phyloP scores from a whole-genome alignment of 208 protist genomes.

The Leishmania gerbilli region DNA sequence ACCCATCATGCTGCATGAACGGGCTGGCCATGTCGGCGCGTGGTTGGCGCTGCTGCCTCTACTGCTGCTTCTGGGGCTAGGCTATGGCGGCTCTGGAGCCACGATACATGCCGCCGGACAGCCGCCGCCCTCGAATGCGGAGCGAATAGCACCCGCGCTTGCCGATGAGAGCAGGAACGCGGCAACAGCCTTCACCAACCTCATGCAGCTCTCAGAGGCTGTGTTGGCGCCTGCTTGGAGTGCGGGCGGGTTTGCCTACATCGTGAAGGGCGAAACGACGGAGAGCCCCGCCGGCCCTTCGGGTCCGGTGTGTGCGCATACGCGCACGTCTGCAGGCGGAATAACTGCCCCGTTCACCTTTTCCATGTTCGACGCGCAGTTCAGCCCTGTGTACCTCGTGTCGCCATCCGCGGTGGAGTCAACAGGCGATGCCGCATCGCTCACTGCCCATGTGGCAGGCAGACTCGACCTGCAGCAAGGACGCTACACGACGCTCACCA shows the following conservation, averaged over 20 bases:
- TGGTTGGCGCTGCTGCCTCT: not conserved
- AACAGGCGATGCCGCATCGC: not conserved
- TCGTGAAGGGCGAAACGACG: not conserved
- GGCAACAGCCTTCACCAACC: not conserved
- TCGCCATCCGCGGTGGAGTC: not conserved
- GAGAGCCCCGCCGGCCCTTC: not conserved
- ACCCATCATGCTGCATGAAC: not conserved
- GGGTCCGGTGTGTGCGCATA: conserved; percentile 20
- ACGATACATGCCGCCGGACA: not conserved
- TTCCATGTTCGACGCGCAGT: conserved; percentile 28
- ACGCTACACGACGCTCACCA: conserved; percentile 12
- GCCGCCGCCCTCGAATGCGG: not conserved
- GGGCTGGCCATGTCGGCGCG: not conserved
- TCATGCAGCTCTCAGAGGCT: conserved; percentile 27
- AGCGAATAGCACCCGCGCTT: not conserved
- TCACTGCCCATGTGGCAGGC: not conserved
- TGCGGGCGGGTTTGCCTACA: conserved; percentile 22
- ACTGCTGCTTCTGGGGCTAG: not conserved
- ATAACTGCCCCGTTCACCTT: conserved; percentile 24
- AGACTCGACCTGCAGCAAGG: conserved; percentile 14
- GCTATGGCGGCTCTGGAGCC: not conserved
- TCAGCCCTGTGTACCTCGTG: conserved; percentile 24
- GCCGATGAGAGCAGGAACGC: not conserved
- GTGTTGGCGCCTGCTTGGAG: conserved; percentile 31
- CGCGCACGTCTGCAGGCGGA: conserved; percentile 5